A percentile compares a stretch with the other conserved stretches of the same genome.
Conservation (phyloP, 108 stramenopile genomes). For the Fragilariopsis cylindrus region DNA sequence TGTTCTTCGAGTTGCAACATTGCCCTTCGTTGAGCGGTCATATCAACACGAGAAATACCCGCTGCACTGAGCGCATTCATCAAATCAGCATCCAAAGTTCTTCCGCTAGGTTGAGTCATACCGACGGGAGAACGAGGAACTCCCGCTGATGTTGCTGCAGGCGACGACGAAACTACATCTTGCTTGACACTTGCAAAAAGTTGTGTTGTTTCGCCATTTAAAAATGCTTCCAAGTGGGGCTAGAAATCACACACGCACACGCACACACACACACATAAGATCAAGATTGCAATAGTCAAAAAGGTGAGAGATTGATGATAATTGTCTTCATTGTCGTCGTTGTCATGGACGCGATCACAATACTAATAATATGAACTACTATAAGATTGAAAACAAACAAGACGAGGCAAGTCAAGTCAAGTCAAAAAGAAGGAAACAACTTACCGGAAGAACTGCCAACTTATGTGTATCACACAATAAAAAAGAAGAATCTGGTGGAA, state of each 20-base stretch:
- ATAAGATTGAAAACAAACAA: too few relatives aligned
- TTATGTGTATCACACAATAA: slow-evolving; percentile 79
- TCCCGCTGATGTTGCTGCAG: slow-evolving; percentile 7
- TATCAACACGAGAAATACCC: slow-evolving; percentile 58
- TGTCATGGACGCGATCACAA: too few relatives aligned
- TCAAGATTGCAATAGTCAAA: too few relatives aligned
- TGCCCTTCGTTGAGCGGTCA: slow-evolving; percentile 59
- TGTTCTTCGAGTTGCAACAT: slow-evolving; percentile 56
- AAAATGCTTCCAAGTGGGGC: slow-evolving; percentile 75
- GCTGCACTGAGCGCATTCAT: slow-evolving; percentile 60
- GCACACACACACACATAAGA: too few relatives aligned
- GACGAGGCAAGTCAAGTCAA: too few relatives aligned
- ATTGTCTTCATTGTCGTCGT: too few relatives aligned
- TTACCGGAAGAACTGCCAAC: slow-evolving; percentile 61
- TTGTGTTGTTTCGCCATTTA: slow-evolving; percentile 58
- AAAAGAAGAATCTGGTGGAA: slow-evolving; percentile 70
- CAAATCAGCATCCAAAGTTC: slow-evolving; percentile 35
- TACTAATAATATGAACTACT: too few relatives aligned
- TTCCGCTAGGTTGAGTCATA: slow-evolving; percentile 12
- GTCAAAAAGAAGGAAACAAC: neutral
- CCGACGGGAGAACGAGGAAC: slow-evolving; percentile 38
- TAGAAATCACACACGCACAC: neutral
- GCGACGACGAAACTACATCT: slow-evolving; percentile 13
- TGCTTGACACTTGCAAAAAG: slow-evolving; percentile 38
- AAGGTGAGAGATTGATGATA: too few relatives aligned